These are phyloP conservation scores for Tetratostichococcus sp. DNA, from an alignment of 139 green algal species.

Conservation along the genomic window DNA sequence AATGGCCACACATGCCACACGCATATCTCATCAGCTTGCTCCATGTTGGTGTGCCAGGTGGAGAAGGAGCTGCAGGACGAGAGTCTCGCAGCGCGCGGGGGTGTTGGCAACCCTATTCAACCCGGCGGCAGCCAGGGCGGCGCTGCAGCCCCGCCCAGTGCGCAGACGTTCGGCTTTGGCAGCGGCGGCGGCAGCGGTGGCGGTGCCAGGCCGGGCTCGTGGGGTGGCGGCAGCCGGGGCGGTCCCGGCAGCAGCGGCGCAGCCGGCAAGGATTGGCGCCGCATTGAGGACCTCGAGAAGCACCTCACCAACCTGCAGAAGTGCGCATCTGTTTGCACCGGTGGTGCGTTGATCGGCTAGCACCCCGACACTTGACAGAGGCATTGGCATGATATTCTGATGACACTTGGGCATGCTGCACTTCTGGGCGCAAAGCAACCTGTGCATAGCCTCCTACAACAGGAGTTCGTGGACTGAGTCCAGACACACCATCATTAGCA, in stretches of 20 bases:
- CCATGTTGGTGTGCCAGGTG: background rate
- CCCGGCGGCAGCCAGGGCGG: too few relatives aligned
- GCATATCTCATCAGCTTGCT: too few relatives aligned
- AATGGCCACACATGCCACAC: too few relatives aligned
- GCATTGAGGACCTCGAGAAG: constrained; percentile 9
- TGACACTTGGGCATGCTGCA: background rate
- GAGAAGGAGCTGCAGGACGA: background rate
- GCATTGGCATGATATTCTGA: too few relatives aligned
- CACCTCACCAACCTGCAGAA: background rate
- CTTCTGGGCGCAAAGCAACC: background rate
- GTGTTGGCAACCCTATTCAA: background rate
- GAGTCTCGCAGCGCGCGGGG: background rate
- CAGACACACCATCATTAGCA: too few relatives aligned
- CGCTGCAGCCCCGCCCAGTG: background rate
- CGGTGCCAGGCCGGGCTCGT: too few relatives aligned
- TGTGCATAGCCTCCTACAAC: too few relatives aligned
- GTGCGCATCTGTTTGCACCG: background rate
- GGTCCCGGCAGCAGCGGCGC: too few relatives aligned
- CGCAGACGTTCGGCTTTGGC: background rate
- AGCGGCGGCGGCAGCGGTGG: background rate
- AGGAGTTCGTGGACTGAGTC: too few relatives aligned
- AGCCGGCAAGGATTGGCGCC: background rate
- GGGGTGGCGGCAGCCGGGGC: too few relatives aligned
- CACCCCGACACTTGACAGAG: too few relatives aligned
- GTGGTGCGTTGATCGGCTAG: too few relatives aligned